phyloP scores from a whole-genome alignment of 2,329 filamentous ascomycete genomes.

The Hysterium pulicare region DNA sequence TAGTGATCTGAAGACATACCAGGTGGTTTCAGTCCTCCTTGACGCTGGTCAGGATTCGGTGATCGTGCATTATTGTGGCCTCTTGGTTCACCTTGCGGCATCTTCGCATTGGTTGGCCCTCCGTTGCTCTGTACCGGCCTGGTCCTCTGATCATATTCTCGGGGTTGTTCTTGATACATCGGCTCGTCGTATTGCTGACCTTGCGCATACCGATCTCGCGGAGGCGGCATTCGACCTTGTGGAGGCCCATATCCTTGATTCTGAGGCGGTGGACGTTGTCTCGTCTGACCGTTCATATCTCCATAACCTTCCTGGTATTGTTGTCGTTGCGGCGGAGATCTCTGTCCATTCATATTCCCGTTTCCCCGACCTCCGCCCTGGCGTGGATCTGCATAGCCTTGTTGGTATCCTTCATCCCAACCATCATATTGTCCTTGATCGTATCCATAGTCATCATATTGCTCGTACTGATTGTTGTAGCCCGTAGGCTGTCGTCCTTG shows the following conservation, averaged over 20 bases:
- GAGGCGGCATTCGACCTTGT: slow-evolving; percentile 14
- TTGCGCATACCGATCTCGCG: slow-evolving; percentile 23
- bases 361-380: slow-evolving; percentile 26
- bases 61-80: slow-evolving; percentile 22
- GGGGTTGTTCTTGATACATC: slow-evolving; percentile 21
- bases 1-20: slow-evolving; percentile 21
- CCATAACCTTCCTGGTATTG: slow-evolving; percentile 21
- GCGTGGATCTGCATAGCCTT: slow-evolving; percentile 15
- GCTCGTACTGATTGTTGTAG: slow-evolving; percentile 19
- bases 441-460: slow-evolving; percentile 31
- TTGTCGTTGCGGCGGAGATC: slow-evolving; percentile 7
- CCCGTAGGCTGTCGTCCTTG: slow-evolving; percentile 25
- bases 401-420: slow-evolving; percentile 33
- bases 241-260: slow-evolving; percentile 3
- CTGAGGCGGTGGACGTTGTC: slow-evolving; percentile 16
- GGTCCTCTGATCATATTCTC: slow-evolving; percentile 25
- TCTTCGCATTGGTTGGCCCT: slow-evolving; percentile 7
- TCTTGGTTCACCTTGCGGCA: slow-evolving; percentile 12
- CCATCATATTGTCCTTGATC: slow-evolving; percentile 32
- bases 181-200: slow-evolving; percentile 24
- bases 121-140: slow-evolving; percentile 14
- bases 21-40: slow-evolving; percentile 21
- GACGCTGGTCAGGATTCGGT: slow-evolving; percentile 19
- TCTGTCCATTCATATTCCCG: slow-evolving; percentile 10
- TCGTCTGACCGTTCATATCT: slow-evolving; percentile 19